Percentiles rank a stretch among this genome's conserved stretches.
These are phyloP conservation scores for Geranium brycei DNA, from an alignment of 345 rosid species.

Conservation along the genomic window DNA sequence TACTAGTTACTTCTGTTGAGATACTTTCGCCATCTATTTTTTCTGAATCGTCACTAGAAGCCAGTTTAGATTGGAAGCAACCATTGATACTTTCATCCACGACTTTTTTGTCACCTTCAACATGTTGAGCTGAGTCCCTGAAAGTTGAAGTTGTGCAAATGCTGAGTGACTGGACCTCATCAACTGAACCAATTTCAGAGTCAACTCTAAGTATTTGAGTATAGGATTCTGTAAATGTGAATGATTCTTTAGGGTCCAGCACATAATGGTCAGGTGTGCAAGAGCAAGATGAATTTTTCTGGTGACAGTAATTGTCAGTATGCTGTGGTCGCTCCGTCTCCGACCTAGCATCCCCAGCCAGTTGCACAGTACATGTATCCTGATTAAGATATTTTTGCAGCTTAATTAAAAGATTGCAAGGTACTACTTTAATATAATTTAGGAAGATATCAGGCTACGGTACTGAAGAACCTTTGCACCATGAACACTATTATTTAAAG, in stretches of 20 bases:
- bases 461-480: not conserved
- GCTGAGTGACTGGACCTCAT: slow-evolving; percentile 17
- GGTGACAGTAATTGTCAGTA: slow-evolving; percentile 10
- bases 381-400: slow-evolving; percentile 20
- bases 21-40: slow-evolving; percentile 14
- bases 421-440: not conserved
- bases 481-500: not conserved
- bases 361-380: slow-evolving; percentile 21
- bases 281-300: slow-evolving; percentile 9
- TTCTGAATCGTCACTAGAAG: slow-evolving; percentile 15
- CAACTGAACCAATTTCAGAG: slow-evolving; percentile 15
- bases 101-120: slow-evolving; percentile 15
- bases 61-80: slow-evolving; percentile 10
- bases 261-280: slow-evolving; percentile 9
- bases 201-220: slow-evolving; percentile 16
- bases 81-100: slow-evolving; percentile 1
- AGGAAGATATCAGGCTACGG: not conserved
- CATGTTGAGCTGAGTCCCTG: slow-evolving; percentile 14
- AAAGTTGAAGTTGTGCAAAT: slow-evolving; percentile 15
- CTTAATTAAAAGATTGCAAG: slow-evolving; percentile 16
- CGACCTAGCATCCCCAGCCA: slow-evolving; percentile 11
- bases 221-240: slow-evolving; percentile 11
- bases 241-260: slow-evolving; percentile 9
- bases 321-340: slow-evolving; percentile 1
- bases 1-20: slow-evolving; percentile 14